A percentile compares a stretch with the other conserved stretches of the same genome.
Evolutionary conservation across 192 early-diverging fungal species (phyloP).

Genomic region (Diversispora eburnea): DNA sequence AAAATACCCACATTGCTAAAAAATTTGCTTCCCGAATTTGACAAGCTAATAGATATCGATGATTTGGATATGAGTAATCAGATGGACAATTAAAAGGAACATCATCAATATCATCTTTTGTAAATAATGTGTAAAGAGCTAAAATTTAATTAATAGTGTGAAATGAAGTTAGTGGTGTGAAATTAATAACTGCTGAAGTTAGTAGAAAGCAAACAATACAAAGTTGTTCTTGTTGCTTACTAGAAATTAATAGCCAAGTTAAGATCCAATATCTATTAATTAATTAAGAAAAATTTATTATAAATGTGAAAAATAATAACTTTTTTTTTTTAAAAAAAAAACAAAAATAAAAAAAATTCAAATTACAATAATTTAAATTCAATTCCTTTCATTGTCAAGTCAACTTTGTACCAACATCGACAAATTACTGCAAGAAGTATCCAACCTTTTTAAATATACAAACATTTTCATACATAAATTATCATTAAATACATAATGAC

Average conservation of each 20-base stretch:
- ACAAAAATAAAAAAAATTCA: neutral
- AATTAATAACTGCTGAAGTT: neutral
- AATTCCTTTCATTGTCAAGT: neutral
- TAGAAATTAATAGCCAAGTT: too few species aligned
- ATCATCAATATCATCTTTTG: neutral
- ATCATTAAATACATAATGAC: neutral
- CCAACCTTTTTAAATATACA: neutral
- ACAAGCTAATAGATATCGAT: neutral
- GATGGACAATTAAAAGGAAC: constrained; percentile 13
- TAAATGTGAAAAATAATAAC: neutral
- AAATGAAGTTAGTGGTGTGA: neutral
- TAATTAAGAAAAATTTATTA: too few species aligned
- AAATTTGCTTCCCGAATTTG: constrained; percentile 13
- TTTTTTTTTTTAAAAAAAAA: constrained; percentile 2
- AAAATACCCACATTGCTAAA: neutral
- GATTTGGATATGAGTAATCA: neutral
- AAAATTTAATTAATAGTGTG: neutral
- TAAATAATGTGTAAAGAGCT: neutral
- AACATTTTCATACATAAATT: neutral
- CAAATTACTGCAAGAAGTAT: neutral
- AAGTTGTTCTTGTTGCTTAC: too few species aligned
- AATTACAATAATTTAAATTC: constrained; percentile 2
- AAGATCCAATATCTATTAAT: too few species aligned
- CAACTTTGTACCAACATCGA: neutral
- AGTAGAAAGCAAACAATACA: too few species aligned